Base-by-base conservation (phyloP, 306 rosid species). In the Fragaria vesca region DNA sequence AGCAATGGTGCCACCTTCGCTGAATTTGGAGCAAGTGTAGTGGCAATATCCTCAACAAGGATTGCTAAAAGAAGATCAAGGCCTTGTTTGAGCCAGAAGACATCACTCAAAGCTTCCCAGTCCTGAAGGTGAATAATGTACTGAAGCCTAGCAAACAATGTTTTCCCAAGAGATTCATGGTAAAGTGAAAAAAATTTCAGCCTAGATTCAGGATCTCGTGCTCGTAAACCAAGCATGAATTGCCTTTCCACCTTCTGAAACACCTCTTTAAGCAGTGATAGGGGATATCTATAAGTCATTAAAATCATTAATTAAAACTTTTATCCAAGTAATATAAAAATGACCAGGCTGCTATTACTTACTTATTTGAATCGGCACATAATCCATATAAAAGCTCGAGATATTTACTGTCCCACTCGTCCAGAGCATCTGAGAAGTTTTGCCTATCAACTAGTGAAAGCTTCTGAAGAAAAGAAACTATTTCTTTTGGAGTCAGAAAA, bases 51-150 rank as follows among this genome's bases (percentile, higher is more conserved):
- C 87, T 93, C 99, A 51, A 93, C 97, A 75, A 96, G 85, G 81
- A 96, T 87, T 72, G 99, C 99, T 52, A 96, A 82, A 83, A 96
- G 96, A 81, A 93, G 96, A 88, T 96, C 99, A 69, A 96, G 99
- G 78, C 99, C 99, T 85, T 96, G 99, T 81, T 96, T 96, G 85
- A 96, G 97, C 99, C 99, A 96, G 84, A 96, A 96, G 81, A 91
- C 93, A 82, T 93, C 97, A 81, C 97, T 90, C 86, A 96, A 85
- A 73, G 98, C 96, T 79, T 86, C 97, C 99, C 99, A 96, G 47
- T 96, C 94, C 81, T 96, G 99, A 81, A 76, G 12, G 78, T 96
- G 98, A 83, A 96, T 91, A 69, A 96, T 90, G 85, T 85, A 96
- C 75, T 91, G 98, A 66, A 96, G 97, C 88, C 99, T 90, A 51